Conservation (phyloP, 2,329 filamentous ascomycete genomes). For the Lasiodiplodia theobromae region DNA sequence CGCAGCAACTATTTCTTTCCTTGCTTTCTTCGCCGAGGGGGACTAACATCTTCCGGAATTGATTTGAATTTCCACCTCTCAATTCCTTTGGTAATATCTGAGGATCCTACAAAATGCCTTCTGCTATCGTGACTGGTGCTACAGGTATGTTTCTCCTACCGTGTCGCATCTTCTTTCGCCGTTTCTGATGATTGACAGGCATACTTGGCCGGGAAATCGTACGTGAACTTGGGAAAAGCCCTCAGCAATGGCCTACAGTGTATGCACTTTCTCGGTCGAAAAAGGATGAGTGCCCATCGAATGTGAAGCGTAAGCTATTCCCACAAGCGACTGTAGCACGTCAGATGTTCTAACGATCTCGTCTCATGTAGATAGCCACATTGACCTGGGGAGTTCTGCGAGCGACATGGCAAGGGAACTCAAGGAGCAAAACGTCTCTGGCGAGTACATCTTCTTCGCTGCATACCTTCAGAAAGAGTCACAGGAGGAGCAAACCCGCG, state of each 20-base stretch:
- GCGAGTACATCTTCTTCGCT: conserved; percentile 53
- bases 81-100: too few species aligned
- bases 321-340: background rate
- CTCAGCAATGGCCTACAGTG: conserved; percentile 46
- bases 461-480: conserved; percentile 51
- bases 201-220: conserved; percentile 53
- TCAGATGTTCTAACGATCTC: background rate
- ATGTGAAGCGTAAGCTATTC: conserved; percentile 36
- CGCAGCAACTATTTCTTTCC: too few species aligned
- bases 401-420: conserved; percentile 49
- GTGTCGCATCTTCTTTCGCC: too few species aligned
- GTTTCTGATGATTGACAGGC: background rate
- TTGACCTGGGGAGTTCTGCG: conserved; percentile 47
- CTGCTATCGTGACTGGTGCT: too few species aligned
- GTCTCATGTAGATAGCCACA: conserved; percentile 43
- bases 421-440: conserved; percentile 39
- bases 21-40: too few species aligned
- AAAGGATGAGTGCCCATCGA: conserved; percentile 45
- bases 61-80: too few species aligned
- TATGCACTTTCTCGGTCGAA: conserved; percentile 52
- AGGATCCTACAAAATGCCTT: too few species aligned
- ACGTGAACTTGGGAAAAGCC: conserved; percentile 45
- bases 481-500: conserved; percentile 45
- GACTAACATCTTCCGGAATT: too few species aligned
- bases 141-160: too few species aligned